Conservation (phyloP, 257 asterid genomes). For the Solanum chmielewskii region DNA sequence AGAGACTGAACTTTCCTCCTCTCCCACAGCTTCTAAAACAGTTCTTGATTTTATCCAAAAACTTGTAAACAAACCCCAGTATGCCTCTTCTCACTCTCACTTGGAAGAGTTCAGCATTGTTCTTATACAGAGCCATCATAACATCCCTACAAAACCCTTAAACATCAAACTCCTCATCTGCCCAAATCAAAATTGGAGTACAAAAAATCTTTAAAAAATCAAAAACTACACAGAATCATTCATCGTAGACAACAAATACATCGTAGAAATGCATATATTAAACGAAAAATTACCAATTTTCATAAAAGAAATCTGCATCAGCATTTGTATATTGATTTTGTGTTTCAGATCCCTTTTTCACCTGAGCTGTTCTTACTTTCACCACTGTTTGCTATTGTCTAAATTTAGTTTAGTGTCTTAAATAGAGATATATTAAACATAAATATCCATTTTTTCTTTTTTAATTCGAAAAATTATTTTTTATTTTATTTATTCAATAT, state of each 20-base stretch:
- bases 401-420: not conserved
- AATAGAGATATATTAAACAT: too few species aligned
- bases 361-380: not conserved
- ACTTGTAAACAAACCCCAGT: constrained; percentile 17
- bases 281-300: not conserved
- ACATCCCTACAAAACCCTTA: constrained; percentile 16
- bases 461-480: too few species aligned
- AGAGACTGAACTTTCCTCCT: constrained; percentile 40
- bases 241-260: not conserved
- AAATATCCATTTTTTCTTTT: not conserved
- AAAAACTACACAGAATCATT: not conserved
- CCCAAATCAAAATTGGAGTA: not conserved
- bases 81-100: constrained; percentile 44
- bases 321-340: not conserved
- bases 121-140: constrained; percentile 42
- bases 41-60: not conserved
- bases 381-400: not conserved
- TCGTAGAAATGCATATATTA: not conserved
- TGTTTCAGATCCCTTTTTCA: not conserved
- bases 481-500: too few species aligned
- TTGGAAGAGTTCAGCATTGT: constrained; percentile 21
- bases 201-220: not conserved
- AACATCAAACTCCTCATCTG: constrained; percentile 37
- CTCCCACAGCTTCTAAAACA: constrained; percentile 32
- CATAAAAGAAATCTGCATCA: not conserved